These are phyloP conservation scores for Alternaria sp. DNA, from an alignment of 2,329 filamentous ascomycete species.

Conservation along the genomic window DNA sequence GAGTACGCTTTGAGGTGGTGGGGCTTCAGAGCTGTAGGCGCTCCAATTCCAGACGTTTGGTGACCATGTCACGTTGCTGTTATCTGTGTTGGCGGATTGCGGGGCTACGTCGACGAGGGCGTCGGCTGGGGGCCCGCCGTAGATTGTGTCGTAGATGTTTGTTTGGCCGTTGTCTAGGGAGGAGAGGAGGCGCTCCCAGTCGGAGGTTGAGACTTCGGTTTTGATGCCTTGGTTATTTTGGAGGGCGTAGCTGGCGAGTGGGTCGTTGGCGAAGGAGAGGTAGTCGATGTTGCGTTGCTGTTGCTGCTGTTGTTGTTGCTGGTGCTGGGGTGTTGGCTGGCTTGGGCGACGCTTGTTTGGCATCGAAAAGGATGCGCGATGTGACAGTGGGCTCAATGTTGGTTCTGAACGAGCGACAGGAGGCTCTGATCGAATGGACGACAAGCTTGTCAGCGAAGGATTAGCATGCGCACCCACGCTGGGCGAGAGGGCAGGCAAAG, in stretches of 20 bases:
- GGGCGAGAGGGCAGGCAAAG: slow-evolving; percentile 53
- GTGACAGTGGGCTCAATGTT: slow-evolving; percentile 52
- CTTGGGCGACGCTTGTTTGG: slow-evolving; percentile 46
- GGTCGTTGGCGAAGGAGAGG: slow-evolving; percentile 54
- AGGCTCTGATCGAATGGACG: slow-evolving; percentile 55
- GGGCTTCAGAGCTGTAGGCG: slow-evolving; percentile 32
- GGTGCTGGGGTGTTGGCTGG: slow-evolving; percentile 30
- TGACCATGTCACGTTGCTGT: slow-evolving; percentile 44
- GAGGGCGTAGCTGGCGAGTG: slow-evolving; percentile 38
- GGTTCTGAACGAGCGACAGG: slow-evolving; percentile 55
- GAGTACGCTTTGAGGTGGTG: slow-evolving; percentile 60
- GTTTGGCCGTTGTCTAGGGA: slow-evolving; percentile 79
- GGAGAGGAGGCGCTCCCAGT: slow-evolving; percentile 84
- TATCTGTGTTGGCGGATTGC: slow-evolving; percentile 32
- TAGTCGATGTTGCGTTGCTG: slow-evolving; percentile 54
- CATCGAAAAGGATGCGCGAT: slow-evolving; percentile 43
- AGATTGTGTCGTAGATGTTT: slow-evolving; percentile 86
- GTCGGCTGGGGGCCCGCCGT: slow-evolving; percentile 66
- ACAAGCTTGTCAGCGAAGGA: slow-evolving; percentile 59
- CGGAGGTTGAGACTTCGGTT: slow-evolving; percentile 64
- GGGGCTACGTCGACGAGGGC: slow-evolving; percentile 44
- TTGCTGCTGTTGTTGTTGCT: slow-evolving; percentile 28
- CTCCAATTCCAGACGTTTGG: slow-evolving; percentile 46
- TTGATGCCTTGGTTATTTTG: slow-evolving; percentile 47
- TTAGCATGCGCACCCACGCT: slow-evolving; percentile 50